These are phyloP conservation scores for Backusella tarrabulga DNA, from an alignment of 192 early-diverging fungal species.

Conservation along the genomic window DNA sequence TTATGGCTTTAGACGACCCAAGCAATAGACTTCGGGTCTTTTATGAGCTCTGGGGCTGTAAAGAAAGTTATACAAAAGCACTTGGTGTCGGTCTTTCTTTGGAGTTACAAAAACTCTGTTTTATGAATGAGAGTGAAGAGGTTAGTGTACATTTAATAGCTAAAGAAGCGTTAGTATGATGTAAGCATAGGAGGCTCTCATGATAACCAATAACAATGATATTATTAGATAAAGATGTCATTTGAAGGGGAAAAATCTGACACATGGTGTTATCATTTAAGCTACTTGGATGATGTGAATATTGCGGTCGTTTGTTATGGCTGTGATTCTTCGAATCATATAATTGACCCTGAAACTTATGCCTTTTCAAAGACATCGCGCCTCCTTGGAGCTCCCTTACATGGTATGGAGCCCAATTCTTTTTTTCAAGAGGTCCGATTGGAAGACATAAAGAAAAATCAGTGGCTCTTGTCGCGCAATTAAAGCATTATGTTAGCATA, in stretches of 20 bases:
- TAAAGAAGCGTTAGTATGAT: not conserved
- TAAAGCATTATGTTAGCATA: not conserved
- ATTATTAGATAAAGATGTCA: not conserved
- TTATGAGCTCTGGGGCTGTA: conserved; percentile 24
- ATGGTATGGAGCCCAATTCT: not conserved
- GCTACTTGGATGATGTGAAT: conserved; percentile 12
- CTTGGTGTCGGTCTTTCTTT: conserved; percentile 15
- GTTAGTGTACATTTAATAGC: not conserved
- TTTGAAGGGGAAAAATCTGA: not conserved
- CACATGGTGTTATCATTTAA: conserved; percentile 16
- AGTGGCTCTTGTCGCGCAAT: conserved; percentile 11
- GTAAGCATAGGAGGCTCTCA: not conserved
- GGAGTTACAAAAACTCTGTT: conserved; percentile 3
- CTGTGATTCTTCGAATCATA: not conserved
- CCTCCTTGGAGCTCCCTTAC: conserved; percentile 10
- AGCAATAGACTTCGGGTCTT: not conserved
- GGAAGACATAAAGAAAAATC: conserved; percentile 7
- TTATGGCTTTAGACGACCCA: not conserved
- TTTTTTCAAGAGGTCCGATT: conserved; percentile 5
- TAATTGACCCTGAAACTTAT: not conserved
- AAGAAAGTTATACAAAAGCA: conserved; percentile 31
- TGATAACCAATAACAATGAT: not conserved
- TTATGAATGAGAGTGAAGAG: conserved; percentile 6
- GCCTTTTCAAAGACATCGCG: not conserved
- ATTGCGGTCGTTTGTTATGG: conserved; percentile 17